Conservation (phyloP, 1,284 basidiomycete species). For the Apiotrichum siamense region DNA sequence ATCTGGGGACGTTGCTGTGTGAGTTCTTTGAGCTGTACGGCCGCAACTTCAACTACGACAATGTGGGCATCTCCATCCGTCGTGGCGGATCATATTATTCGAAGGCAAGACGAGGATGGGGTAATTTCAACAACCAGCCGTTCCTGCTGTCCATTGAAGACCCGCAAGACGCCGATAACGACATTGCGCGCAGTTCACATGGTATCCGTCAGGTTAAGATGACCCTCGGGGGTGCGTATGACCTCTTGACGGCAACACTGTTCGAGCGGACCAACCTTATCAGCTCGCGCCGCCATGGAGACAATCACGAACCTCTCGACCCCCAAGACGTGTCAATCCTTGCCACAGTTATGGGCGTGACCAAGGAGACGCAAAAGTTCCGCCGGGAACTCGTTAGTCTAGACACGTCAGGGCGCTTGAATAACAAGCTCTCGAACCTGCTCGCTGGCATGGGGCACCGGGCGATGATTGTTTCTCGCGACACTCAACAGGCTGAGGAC, state of each 20-base stretch:
- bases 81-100: constrained; percentile 77
- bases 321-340: constrained; percentile 71
- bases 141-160: constrained; percentile 83
- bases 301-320: constrained; percentile 32
- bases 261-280: constrained; percentile 31
- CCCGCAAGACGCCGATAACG: constrained; percentile 87
- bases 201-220: constrained; percentile 74
- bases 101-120: constrained; percentile 75
- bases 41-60: constrained; percentile 80
- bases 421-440: not conserved
- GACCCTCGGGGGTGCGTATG: constrained; percentile 78
- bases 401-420: not conserved
- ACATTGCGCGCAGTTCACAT: constrained; percentile 84
- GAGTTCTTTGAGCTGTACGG: constrained; percentile 98
- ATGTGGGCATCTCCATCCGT: constrained; percentile 82
- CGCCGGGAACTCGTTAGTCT: constrained; percentile 3
- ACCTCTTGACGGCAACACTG: constrained; percentile 61
- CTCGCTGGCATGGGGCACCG: not conserved
- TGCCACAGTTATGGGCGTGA: constrained; percentile 70
- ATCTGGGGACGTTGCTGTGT: constrained; percentile 84
- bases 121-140: constrained; percentile 55
- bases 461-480: not conserved
- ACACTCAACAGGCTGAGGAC: not conserved
- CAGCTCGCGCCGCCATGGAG: constrained; percentile 21
- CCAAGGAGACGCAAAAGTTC: constrained; percentile 60